Conservation (phyloP, 495 filamentous ascomycete genomes). For the Bombardia bombarda region DNA sequence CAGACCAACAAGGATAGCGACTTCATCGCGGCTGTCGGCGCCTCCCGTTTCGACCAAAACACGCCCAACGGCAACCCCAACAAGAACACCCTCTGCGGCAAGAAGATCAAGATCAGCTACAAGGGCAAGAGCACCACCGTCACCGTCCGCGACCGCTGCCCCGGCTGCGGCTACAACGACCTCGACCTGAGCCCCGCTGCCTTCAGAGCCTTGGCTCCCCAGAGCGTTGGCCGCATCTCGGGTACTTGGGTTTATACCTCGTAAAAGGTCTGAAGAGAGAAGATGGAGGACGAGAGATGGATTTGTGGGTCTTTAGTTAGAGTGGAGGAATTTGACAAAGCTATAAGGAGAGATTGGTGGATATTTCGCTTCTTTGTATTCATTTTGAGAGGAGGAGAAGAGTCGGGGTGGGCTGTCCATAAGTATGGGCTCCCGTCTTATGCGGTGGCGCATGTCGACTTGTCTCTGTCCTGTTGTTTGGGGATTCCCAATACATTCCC, state of each 20-base stretch:
- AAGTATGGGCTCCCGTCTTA: too few species aligned
- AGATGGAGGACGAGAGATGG: too few species aligned
- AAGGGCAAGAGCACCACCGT: slow-evolving; percentile 19
- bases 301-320: too few species aligned
- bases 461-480: too few species aligned
- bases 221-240: slow-evolving; percentile 20
- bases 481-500: too few species aligned
- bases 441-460: too few species aligned
- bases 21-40: slow-evolving; percentile 38
- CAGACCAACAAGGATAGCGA: slow-evolving; percentile 17
- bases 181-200: slow-evolving; percentile 13
- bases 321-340: too few species aligned
- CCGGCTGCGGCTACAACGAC: slow-evolving; percentile 5
- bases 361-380: too few species aligned
- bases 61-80: slow-evolving; percentile 27
- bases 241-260: slow-evolving; percentile 28
- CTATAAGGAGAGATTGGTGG: too few species aligned
- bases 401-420: too few species aligned
- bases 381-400: too few species aligned
- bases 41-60: slow-evolving; percentile 13
- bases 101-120: slow-evolving; percentile 16
- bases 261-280: too few species aligned
- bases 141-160: slow-evolving; percentile 23
- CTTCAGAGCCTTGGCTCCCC: slow-evolving; percentile 11
- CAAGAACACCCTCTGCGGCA: slow-evolving; percentile 22